phyloP scores from a whole-genome alignment of 441 rosid species.

The Capsella rubella region DNA sequence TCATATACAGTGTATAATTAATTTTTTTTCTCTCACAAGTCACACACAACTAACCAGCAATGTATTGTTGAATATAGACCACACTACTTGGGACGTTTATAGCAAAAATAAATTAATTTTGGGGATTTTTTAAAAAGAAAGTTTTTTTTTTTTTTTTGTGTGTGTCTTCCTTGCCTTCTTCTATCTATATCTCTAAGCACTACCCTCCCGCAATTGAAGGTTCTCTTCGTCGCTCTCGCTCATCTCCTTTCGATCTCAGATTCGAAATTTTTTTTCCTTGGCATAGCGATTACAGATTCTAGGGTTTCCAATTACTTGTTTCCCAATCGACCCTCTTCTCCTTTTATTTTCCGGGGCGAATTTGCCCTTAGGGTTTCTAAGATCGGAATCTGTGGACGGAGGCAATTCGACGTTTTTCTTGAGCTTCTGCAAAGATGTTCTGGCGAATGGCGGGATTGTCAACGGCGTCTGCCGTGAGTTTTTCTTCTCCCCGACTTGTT shows the following conservation, averaged over 20 bases:
- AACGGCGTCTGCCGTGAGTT: slow-evolving; percentile 91
- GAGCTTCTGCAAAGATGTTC: slow-evolving; percentile 64
- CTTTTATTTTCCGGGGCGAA: slow-evolving; percentile 2
- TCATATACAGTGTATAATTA: neutral
- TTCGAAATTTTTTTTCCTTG: slow-evolving; percentile 10
- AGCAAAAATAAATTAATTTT: neutral
- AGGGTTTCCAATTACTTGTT: slow-evolving; percentile 13
- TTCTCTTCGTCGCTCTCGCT: slow-evolving; percentile 44
- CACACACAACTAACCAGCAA: slow-evolving; percentile 9
- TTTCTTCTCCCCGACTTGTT: slow-evolving; percentile 25
- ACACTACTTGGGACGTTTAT: slow-evolving; percentile 34
- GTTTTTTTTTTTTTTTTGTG: neutral
- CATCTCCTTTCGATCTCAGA: slow-evolving; percentile 44
- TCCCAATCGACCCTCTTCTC: slow-evolving; percentile 11
- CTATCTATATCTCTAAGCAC: slow-evolving; percentile 39
- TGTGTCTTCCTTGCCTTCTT: slow-evolving; percentile 9
- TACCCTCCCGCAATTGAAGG: slow-evolving; percentile 45
- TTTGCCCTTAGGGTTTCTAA: slow-evolving; percentile 43
- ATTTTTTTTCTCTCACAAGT: neutral
- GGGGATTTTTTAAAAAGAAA: neutral
- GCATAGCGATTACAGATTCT: slow-evolving; percentile 15
- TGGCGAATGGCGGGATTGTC: slow-evolving; percentile 98
- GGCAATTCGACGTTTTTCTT: slow-evolving; percentile 29
- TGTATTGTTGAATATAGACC: slow-evolving; percentile 30
- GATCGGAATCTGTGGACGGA: slow-evolving; percentile 54